Percentiles rank a stretch among this genome's conserved stretches.
Evolutionary conservation across 1,139 yeast genomes (phyloP).

Genomic region (Suhomyces terraborum): DNA sequence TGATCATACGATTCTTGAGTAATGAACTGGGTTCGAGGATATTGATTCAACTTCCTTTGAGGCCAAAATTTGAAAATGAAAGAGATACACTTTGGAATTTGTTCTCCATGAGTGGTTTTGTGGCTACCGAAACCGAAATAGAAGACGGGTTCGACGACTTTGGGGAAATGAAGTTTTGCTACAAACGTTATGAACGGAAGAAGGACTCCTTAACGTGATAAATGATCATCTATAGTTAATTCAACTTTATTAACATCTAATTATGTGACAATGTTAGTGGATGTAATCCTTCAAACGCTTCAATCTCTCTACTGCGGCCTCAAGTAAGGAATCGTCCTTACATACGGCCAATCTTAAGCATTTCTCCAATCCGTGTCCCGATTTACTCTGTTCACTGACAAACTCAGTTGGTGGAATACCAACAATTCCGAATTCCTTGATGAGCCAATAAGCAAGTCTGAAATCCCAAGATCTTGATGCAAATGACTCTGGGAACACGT

Average conservation of each 20-base stretch:
- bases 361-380: conserved; percentile 76
- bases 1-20: conserved; percentile 49
- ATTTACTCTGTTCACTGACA: conserved; percentile 57
- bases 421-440: conserved; percentile 89
- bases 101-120: conserved; percentile 36
- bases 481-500: conserved; percentile 71
- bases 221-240: too few species aligned
- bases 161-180: conserved; percentile 68
- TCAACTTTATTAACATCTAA: too few species aligned
- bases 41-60: conserved; percentile 71
- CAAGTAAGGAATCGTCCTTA: conserved; percentile 79
- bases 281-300: conserved; percentile 63
- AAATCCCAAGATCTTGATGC: conserved; percentile 72
- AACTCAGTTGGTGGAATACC: conserved; percentile 97
- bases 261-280: conserved; percentile 1
- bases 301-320: conserved; percentile 79
- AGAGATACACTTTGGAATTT: conserved; percentile 61
- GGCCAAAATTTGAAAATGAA: conserved; percentile 67
- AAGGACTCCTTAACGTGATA: too few species aligned
- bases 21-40: conserved; percentile 42
- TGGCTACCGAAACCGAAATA: conserved; percentile 26
- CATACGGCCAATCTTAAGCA: conserved; percentile 93
- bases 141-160: conserved; percentile 84
- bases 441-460: conserved; percentile 87
- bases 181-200: conserved; percentile 39